These are phyloP conservation scores for Aspergillus sp. DNA, from an alignment of 2,329 filamentous ascomycete genomes.

Conservation along the genomic window DNA sequence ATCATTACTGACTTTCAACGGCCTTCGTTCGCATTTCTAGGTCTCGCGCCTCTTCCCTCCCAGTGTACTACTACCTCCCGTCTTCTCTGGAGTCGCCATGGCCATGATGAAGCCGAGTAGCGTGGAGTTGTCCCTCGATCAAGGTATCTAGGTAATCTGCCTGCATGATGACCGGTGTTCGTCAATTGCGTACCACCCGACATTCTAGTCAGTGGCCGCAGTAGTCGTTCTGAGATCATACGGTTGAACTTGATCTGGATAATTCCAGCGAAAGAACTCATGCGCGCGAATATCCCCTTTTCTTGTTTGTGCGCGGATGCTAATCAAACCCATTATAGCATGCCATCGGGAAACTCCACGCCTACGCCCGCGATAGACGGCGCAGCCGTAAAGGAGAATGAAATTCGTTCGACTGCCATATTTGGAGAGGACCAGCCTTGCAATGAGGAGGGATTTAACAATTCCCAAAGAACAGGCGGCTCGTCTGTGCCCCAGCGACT, in stretches of 20 bases:
- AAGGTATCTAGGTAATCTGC: conserved; percentile 42
- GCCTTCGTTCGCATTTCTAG: conserved; percentile 5
- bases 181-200: conserved; percentile 16
- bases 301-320: conserved; percentile 12
- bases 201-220: conserved; percentile 4
- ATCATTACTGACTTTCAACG: conserved; percentile 8
- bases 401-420: conserved; percentile 10
- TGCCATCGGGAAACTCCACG: conserved; percentile 31
- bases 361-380: conserved; percentile 30
- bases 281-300: conserved; percentile 30
- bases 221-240: conserved; percentile 44
- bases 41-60: conserved; percentile 15
- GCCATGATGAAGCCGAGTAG: conserved; percentile 42
- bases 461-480: conserved; percentile 8
- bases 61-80: conserved; percentile 32
- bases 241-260: conserved; percentile 48
- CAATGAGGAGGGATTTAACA: conserved; percentile 16
- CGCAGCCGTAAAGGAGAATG: conserved; percentile 22
- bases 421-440: conserved; percentile 14
- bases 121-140: conserved; percentile 40
- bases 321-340: conserved; percentile 27
- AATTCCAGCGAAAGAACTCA: conserved; percentile 48
- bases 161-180: conserved; percentile 46
- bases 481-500: conserved; percentile 26
- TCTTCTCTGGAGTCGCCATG: conserved; percentile 15